These are phyloP conservation scores for Rhododendron vialii DNA, from an alignment of 148 eudicot genomes.

Conservation along the genomic window DNA sequence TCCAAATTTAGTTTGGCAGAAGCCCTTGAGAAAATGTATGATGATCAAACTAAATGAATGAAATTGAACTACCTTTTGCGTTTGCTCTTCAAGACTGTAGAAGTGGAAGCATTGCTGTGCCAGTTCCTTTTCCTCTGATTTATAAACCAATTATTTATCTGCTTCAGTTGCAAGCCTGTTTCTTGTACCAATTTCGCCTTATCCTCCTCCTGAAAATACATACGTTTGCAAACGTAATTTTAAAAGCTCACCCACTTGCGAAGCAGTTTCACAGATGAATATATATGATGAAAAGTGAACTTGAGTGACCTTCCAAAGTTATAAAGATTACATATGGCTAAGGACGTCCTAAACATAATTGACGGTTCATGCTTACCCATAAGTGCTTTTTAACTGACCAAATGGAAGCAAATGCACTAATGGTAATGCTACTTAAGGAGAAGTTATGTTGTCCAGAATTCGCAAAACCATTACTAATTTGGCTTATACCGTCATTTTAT, in stretches of 20 bases:
- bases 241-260: neutral
- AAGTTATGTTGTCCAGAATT: neutral
- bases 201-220: constrained; percentile 59
- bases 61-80: constrained; percentile 59
- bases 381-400: neutral
- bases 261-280: neutral
- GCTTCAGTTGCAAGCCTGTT: constrained; percentile 80
- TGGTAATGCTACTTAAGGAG: neutral
- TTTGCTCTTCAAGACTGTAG: constrained; percentile 58
- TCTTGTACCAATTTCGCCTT: constrained; percentile 79
- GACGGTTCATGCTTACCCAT: neutral
- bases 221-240: neutral
- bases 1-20: constrained; percentile 16
- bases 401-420: neutral
- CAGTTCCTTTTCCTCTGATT: constrained; percentile 83
- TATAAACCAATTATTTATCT: constrained; percentile 85
- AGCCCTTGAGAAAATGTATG: constrained; percentile 5
- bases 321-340: neutral
- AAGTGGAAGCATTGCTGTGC: constrained; percentile 82
- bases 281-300: neutral
- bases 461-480: neutral
- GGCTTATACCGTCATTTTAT: neutral
- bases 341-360: neutral
- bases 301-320: neutral
- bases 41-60: neutral